Evolutionary conservation across 2,329 filamentous ascomycete species (phyloP).

Genomic region (Cladosporium sp.): DNA sequence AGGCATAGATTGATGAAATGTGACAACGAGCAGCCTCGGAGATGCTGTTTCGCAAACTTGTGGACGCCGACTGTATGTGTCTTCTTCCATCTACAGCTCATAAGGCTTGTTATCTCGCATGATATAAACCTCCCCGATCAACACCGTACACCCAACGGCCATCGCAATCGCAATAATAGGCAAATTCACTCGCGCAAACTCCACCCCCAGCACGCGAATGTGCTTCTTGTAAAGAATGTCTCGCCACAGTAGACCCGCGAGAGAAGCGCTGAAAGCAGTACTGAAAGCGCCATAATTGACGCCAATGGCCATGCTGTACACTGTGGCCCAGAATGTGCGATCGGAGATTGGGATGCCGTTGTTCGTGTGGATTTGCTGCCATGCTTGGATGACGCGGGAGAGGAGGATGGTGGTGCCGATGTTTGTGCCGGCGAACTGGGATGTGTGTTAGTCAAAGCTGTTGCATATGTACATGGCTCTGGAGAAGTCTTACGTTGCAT

Average conservation of each 20-base stretch:
- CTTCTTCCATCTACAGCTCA: no score
- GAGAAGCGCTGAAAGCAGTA: conserved; percentile 65
- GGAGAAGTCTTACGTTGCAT: conserved; percentile 60
- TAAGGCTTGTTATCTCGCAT: conserved; percentile 42
- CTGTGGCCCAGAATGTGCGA: conserved; percentile 67
- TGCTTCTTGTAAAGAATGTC: conserved; percentile 66
- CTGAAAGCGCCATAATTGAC: conserved; percentile 74
- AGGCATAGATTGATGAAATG: no score
- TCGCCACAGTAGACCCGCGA: conserved; percentile 68
- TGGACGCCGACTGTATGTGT: no score
- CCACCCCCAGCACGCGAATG: conserved; percentile 58
- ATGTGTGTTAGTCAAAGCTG: conserved; percentile 16
- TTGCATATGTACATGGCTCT: not conserved
- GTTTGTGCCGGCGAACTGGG: conserved; percentile 69
- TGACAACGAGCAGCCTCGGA: no score
- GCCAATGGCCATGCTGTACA: conserved; percentile 70
- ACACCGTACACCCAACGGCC: conserved; percentile 57
- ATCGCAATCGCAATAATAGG: conserved; percentile 68
- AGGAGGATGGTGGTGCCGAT: conserved; percentile 72
- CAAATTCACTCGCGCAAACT: conserved; percentile 66
- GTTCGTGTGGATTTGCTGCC: conserved; percentile 55
- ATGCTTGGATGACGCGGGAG: conserved; percentile 65
- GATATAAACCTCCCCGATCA: conserved; percentile 63
- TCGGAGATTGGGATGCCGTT: conserved; percentile 52
- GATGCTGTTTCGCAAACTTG: no score